Evolutionary conservation across 371 early-diverging fungal species (phyloP).

Genomic region (Smittium culicis): DNA sequence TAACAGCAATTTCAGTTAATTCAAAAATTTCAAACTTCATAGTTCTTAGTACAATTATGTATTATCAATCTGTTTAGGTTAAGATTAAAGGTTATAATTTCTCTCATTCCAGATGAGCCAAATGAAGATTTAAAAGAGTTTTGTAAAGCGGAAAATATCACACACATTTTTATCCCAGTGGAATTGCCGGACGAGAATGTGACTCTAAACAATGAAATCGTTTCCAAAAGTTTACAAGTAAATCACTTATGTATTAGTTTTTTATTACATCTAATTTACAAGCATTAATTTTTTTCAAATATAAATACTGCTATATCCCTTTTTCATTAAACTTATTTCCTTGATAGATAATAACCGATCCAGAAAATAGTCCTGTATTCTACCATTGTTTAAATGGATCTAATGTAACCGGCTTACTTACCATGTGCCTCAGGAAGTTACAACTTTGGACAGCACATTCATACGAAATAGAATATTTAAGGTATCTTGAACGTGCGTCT

Average conservation of each 20-base stretch:
- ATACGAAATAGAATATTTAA: slow-evolving; percentile 54
- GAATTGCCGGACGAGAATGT: slow-evolving; percentile 79
- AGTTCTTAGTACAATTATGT: too few relatives aligned
- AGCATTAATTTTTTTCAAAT: background rate
- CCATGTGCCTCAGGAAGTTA: slow-evolving; percentile 74
- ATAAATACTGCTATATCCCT: slow-evolving; percentile 4
- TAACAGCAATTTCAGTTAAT: too few relatives aligned
- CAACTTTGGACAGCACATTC: slow-evolving; percentile 73
- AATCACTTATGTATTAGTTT: background rate
- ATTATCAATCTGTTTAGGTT: slow-evolving; percentile 34
- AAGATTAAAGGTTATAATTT: slow-evolving; percentile 62
- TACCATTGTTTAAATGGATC: slow-evolving; percentile 86
- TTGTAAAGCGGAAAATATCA: slow-evolving; percentile 47
- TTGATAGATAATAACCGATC: slow-evolving; percentile 55
- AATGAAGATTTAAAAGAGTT: slow-evolving; percentile 46
- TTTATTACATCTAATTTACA: background rate
- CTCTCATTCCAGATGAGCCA: slow-evolving; percentile 66
- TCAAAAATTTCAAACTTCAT: too few relatives aligned
- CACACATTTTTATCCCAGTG: slow-evolving; percentile 54
- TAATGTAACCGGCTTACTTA: slow-evolving; percentile 68
- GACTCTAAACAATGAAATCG: slow-evolving; percentile 63
- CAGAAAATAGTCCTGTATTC: slow-evolving; percentile 59
- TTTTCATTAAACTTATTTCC: slow-evolving; percentile 3
- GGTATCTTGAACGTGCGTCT: too few relatives aligned
- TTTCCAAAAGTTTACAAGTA: slow-evolving; percentile 57